These are phyloP conservation scores for Exophiala calicioides DNA, from an alignment of 2,329 filamentous ascomycete species.

Conservation along the genomic window DNA sequence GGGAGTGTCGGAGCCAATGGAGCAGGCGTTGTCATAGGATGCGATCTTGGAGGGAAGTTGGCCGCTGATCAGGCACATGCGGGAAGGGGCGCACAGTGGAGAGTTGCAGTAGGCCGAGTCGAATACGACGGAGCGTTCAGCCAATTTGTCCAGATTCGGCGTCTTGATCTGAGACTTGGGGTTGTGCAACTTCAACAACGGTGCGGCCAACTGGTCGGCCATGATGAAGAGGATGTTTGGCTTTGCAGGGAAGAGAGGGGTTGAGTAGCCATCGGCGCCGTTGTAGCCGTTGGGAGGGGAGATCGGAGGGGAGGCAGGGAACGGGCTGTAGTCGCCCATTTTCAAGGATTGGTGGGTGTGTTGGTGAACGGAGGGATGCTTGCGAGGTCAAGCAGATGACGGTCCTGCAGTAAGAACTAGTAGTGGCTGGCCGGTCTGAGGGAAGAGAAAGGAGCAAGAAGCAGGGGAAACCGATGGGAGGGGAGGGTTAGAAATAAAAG, in stretches of 20 bases:
- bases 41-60: constrained; percentile 89
- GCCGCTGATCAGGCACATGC: constrained; percentile 92
- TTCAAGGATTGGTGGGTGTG: background rate
- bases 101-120: constrained; percentile 94
- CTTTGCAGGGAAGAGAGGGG: constrained; percentile 39
- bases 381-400: background rate
- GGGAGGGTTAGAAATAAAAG: constrained; percentile 1
- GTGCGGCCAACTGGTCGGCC: constrained; percentile 92
- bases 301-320: constrained; percentile 29
- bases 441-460: background rate
- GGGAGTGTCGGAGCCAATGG: constrained; percentile 78
- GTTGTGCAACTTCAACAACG: constrained; percentile 90
- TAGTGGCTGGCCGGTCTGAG: background rate
- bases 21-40: constrained; percentile 86
- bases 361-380: background rate
- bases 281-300: constrained; percentile 32
- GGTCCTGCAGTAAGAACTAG: background rate
- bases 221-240: constrained; percentile 92
- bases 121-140: constrained; percentile 81
- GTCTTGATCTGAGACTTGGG: constrained; percentile 86
- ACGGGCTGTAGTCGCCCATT: constrained; percentile 28
- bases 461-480: background rate
- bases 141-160: constrained; percentile 81
- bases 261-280: constrained; percentile 30
- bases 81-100: constrained; percentile 85